Conservation (phyloP, 441 rosid genomes). For the Isatis lusitanica region DNA sequence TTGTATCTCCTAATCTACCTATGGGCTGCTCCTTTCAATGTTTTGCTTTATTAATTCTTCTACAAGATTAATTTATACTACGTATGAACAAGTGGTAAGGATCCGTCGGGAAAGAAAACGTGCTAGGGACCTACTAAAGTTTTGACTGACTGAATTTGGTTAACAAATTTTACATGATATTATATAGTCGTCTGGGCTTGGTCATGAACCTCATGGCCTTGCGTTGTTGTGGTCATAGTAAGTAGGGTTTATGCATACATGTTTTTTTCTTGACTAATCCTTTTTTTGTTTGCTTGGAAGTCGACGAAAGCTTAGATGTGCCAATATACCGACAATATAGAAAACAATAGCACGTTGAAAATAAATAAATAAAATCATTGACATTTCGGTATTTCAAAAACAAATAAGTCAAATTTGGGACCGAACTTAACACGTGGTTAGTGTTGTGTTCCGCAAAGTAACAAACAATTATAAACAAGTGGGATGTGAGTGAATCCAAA, state of each 20-base stretch:
- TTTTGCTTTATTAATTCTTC: neutral
- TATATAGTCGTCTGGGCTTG: neutral
- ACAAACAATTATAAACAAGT: neutral
- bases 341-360: conserved; percentile 18
- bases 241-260: neutral
- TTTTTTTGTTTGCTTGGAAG: neutral
- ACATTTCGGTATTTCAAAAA: neutral
- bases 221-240: neutral
- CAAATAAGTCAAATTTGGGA: neutral
- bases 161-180: neutral
- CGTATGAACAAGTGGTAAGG: neutral
- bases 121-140: neutral
- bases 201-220: neutral
- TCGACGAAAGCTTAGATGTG: conserved; percentile 1
- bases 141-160: no score
- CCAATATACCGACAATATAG: conserved; percentile 3
- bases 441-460: neutral
- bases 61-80: neutral
- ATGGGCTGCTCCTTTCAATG: neutral
- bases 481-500: neutral
- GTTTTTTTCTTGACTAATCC: neutral
- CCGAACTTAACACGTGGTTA: conserved; percentile 2
- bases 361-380: neutral
- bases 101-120: neutral
- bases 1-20: neutral